phyloP scores from a whole-genome alignment of 2,329 filamentous ascomycete genomes.

The Pseudocercospora cruenta region DNA sequence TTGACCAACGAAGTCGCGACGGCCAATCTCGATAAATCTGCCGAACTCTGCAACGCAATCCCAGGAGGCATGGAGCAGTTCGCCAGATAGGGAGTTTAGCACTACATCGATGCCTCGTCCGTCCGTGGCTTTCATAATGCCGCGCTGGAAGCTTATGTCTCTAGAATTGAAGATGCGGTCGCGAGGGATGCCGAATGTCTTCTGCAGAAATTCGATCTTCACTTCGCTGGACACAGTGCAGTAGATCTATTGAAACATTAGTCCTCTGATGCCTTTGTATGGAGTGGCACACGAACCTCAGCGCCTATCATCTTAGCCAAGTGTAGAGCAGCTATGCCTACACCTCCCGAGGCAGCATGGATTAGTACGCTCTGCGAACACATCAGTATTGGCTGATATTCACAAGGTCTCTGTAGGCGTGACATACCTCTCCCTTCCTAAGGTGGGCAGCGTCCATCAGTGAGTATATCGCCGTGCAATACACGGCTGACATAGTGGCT shows the following conservation, averaged over 20 bases:
- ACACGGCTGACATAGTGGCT: too few relatives aligned
- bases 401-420: too few relatives aligned
- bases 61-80: conserved; percentile 21
- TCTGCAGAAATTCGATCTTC: conserved; percentile 25
- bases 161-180: conserved; percentile 39
- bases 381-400: too few relatives aligned
- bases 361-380: conserved; percentile 37
- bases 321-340: conserved; percentile 37
- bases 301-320: conserved; percentile 14
- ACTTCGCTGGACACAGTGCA: conserved; percentile 31
- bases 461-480: too few relatives aligned
- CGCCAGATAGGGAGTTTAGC: too few relatives aligned
- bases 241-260: conserved; percentile 33
- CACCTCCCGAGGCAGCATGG: conserved; percentile 35
- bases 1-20: conserved; percentile 25
- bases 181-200: conserved; percentile 31
- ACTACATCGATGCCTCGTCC: conserved; percentile 29
- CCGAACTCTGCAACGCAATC: conserved; percentile 37
- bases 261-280: neutral
- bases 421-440: too few relatives aligned
- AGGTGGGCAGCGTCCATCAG: too few relatives aligned
- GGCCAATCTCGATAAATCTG: conserved; percentile 36
- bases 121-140: neutral
- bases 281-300: too few relatives aligned
- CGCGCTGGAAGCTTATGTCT: conserved; percentile 31